These are phyloP conservation scores for Sphaerostilbella broomeana DNA, from an alignment of 2,329 filamentous ascomycete genomes.

Conservation along the genomic window DNA sequence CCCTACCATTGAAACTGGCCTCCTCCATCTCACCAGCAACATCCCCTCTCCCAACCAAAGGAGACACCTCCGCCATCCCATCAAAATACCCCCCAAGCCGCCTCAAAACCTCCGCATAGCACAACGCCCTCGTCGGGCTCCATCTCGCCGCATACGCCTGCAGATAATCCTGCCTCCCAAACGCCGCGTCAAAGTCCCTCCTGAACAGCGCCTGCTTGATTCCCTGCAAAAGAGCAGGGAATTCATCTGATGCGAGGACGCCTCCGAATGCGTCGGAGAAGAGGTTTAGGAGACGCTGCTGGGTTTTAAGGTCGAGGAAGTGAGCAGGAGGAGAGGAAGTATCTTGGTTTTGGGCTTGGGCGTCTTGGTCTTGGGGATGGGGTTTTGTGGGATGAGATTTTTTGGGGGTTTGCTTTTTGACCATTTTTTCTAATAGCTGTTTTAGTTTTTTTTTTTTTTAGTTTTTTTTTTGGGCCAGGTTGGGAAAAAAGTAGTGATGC, in stretches of 20 bases:
- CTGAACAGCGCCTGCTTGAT: slow-evolving; percentile 82
- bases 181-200: slow-evolving; percentile 76
- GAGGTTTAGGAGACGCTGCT: slow-evolving; percentile 66
- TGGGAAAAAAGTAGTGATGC: slow-evolving; percentile 3
- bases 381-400: background rate
- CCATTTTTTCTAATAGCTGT: slow-evolving; percentile 1
- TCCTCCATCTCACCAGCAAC: too few species aligned
- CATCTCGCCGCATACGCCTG: slow-evolving; percentile 83
- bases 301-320: slow-evolving; percentile 27
- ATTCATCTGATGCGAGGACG: slow-evolving; percentile 39
- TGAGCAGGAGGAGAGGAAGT: background rate
- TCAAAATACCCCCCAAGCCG: slow-evolving; percentile 31
- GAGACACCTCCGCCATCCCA: slow-evolving; percentile 14
- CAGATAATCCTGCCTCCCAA: slow-evolving; percentile 63
- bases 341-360: background rate
- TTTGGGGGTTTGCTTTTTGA: background rate
- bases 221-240: slow-evolving; percentile 60
- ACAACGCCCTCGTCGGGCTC: slow-evolving; percentile 80
- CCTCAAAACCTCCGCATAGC: slow-evolving; percentile 59
- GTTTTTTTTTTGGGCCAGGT: background rate
- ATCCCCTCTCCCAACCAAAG: too few species aligned
- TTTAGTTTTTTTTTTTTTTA: background rate
- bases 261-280: slow-evolving; percentile 60
- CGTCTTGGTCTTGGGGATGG: background rate
- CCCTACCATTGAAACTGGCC: background rate